Percentiles rank a stretch among this genome's conserved stretches.
Conservation (phyloP, 306 rosid species). For the Fagus sylvatica region DNA sequence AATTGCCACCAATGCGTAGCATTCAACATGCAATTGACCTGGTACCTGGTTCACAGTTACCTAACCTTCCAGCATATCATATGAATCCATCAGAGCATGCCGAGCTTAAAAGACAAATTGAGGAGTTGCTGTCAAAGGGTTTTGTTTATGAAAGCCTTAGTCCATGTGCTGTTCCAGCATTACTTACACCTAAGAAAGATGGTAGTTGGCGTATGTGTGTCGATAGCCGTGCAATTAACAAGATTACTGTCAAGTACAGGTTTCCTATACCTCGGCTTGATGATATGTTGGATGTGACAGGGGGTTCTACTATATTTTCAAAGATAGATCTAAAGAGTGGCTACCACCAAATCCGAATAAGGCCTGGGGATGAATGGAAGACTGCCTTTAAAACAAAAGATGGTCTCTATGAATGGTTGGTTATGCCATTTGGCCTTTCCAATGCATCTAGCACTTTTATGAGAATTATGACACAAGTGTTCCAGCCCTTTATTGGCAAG, state of each 20-base stretch:
- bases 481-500: not conserved
- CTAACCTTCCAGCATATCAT: no score
- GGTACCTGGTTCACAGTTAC: not conserved
- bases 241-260: not conserved
- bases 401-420: not conserved
- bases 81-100: not conserved
- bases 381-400: not conserved
- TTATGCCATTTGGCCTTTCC: slow-evolving; percentile 13
- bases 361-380: not conserved
- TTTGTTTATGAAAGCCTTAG: not conserved
- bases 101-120: not conserved
- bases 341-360: not conserved
- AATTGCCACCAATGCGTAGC: not conserved
- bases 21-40: not conserved
- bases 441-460: slow-evolving; percentile 13
- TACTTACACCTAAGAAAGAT: not conserved
- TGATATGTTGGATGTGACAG: not conserved
- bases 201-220: not conserved
- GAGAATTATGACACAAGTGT: not conserved
- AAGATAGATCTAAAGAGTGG: not conserved
- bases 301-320: not conserved
- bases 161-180: not conserved
- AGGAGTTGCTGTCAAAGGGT: not conserved
- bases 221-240: not conserved
- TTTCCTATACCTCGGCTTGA: not conserved